These are phyloP conservation scores for Ceriops zippeliana DNA, from an alignment of 345 rosid species.

Conservation along the genomic window DNA sequence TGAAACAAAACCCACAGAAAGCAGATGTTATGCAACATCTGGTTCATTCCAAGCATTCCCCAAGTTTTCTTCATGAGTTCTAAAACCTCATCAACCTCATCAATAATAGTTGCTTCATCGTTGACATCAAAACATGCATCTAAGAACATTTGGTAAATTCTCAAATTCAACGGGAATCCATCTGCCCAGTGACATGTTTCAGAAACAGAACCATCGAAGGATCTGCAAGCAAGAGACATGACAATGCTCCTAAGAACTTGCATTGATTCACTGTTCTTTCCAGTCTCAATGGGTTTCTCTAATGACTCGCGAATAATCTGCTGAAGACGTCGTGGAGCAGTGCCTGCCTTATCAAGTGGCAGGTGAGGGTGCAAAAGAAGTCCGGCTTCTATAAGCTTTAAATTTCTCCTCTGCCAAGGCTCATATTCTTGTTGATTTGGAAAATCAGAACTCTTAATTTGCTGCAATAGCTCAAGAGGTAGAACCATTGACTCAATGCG, in stretches of 20 bases:
- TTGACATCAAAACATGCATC: constrained; percentile 80
- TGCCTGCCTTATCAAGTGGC: constrained; percentile 59
- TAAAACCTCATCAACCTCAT: constrained; percentile 92
- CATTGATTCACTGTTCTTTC: constrained; percentile 85
- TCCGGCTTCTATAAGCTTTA: constrained; percentile 86
- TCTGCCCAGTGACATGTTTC: constrained; percentile 97
- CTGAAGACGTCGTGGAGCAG: constrained; percentile 57
- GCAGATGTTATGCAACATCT: constrained; percentile 79
- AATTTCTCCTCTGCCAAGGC: constrained; percentile 77
- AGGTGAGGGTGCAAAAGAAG: constrained; percentile 76
- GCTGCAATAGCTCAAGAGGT: constrained; percentile 90
- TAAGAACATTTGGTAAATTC: constrained; percentile 76
- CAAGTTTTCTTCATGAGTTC: constrained; percentile 93
- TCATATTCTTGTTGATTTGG: constrained; percentile 73
- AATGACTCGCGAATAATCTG: constrained; percentile 69
- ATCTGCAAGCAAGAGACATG: constrained; percentile 73
- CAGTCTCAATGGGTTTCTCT: constrained; percentile 73
- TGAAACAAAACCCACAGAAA: constrained; percentile 87
- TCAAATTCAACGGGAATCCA: constrained; percentile 80
- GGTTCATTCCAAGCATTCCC: constrained; percentile 82
- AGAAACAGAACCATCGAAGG: constrained; percentile 64
- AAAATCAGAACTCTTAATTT: constrained; percentile 80
- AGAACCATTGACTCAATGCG: constrained; percentile 81
- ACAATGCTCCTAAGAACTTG: constrained; percentile 78
- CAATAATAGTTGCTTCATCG: constrained; percentile 65